Evolutionary conservation across 208 protist genomes (phyloP), one percentile per base, ranked within the genome.

Genomic region (Histomonas meleagridis): DNA sequence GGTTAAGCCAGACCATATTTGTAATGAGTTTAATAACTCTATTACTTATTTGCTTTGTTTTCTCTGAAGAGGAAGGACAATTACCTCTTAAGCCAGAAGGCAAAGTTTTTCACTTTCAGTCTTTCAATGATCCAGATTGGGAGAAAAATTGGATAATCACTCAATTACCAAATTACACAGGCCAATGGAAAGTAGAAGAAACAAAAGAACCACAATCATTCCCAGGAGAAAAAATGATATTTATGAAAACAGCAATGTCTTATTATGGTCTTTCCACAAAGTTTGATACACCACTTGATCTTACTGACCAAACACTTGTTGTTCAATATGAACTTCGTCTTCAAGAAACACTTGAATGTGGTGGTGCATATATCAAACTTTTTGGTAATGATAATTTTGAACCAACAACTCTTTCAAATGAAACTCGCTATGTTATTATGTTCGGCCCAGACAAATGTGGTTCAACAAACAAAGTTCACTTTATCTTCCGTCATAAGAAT

Each of bases 381-480:
- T 72, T 94, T 53, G 1, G 18, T 40, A 53, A 26, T 5, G n/a
- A 16, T 14, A 46, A 32, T 35, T 51, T 92, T 14, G 43, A 86
- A 62, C 26, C 53, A 32, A 32, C 21, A 18, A 21, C 51, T 14
- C 48, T 93, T 55, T 78, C 48, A 51, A 90, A 79, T 49, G 48
- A 79, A 21, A 93, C 94, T 23, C 92, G 69, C 12, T 94, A 92
- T 91, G 51, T 90, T 21, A 81, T 95, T 48, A 93, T 94, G 93
- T 95, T 95, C 49, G 94, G 94, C 0, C 94, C 94, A 35, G 93
- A 95, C 69, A 92, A 92, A 86, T 94, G 93, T 60, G 92, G 53
- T 40, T 48, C 0, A 35, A 53, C 38, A 18, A 7, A 92, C 32
- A 93, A 93, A 49, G 72, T 94, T 40, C 92, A 93, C 51, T 92